Evolutionary conservation across 345 rosid species (phyloP), one percentile per base, ranked within the genome.

Genomic region (Populus simonii): DNA sequence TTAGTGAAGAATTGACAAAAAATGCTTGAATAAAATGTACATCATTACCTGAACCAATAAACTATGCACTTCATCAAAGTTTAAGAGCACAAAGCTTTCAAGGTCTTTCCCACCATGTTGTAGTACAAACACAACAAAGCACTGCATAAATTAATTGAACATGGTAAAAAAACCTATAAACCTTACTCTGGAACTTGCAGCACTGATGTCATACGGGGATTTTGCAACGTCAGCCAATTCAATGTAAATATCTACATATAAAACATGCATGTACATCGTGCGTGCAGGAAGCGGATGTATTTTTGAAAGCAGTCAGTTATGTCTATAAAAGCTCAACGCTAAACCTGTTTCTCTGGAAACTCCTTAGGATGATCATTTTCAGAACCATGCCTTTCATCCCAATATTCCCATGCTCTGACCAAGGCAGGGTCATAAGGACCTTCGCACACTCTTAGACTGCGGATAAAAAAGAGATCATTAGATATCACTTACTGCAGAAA

Each of bases 81-180:
- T 93, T 76, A 83, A 74, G 67, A 96, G 90, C 53, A 93, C 97
- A 75, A 96, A 96, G 82, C 91, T 85, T 86, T 96, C 99, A 73
- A 96, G 96, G 89, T 96, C 97, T 83, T 91, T 89, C 31, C 99
- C 99, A 20, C 99, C 99, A 80, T 96, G 99, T 86, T 89, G 92
- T 73, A 96, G 82, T 78, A 93, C 93, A 87, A 96, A 93, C 76
- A 92, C 92, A 33, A 93, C 89, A 79, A 89, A 92, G 75, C 94
- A 79, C 99, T 96, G 90, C 67, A 70, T 62, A 87, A 70, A 71
- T 76, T 66, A 75, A 74, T 69, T 70, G 79, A 20, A 20, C 70
- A 47, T 63, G 53, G 75, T 80, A 57, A 78, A 76, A 43, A 69
- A 62, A 39, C 61, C 35, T 66, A 74, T 79, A 36, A 61, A 13